Evolutionary conservation across 73 alveolate genomes (phyloP), one percentile per base, ranked within the genome.

Genomic region (Blepharisma japonicum): DNA sequence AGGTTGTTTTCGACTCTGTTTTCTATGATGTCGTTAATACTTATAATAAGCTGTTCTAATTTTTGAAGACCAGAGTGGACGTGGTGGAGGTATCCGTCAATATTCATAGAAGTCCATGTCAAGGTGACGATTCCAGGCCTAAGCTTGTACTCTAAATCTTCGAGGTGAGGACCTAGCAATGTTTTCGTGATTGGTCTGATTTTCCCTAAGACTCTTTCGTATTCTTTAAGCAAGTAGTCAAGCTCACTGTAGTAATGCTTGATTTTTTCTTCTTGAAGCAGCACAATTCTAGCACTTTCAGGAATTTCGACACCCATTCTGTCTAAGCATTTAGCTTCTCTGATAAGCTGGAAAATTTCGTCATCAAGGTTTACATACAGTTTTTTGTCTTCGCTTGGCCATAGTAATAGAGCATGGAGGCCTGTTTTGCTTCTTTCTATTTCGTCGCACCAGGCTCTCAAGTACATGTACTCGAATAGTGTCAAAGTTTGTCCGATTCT

Each of bases 41-140:
- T 92, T 81, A 97, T 92, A 82, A 98, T 98, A 66, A 98, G 87
- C 83, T 98, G 97, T 88, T 98, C 99, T 6, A 98, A 92, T 88
- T 97, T 97, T 78, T 88, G 94, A 11, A 98, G 92, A 70, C 99
- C 99, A 78, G 90, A 83, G 88, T 95, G 98, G 68, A 97, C 99
- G 56, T 92, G 97, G 76, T 97, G 97, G 61, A 98, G 86, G 83
- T 97, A 97, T 46, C 98, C 97, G 56, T 98, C 99, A 77, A 98
- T 98, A 82, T 98, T 98, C 99, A 98, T 98, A 67, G 99, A 97
- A 14, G 99, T 95, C 99, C 99, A 98, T 51, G 99, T 98, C 32
- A 98, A 87, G 68, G 99, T 98, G 68, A 96, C 98, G 97, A 97
- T 96, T 32, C 99, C 98, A 45, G 99, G 99, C 89, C 99, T 93